Evolutionary conservation across 768 basidiomycete species (phyloP).

Genomic region (Tricholoma sp.): DNA sequence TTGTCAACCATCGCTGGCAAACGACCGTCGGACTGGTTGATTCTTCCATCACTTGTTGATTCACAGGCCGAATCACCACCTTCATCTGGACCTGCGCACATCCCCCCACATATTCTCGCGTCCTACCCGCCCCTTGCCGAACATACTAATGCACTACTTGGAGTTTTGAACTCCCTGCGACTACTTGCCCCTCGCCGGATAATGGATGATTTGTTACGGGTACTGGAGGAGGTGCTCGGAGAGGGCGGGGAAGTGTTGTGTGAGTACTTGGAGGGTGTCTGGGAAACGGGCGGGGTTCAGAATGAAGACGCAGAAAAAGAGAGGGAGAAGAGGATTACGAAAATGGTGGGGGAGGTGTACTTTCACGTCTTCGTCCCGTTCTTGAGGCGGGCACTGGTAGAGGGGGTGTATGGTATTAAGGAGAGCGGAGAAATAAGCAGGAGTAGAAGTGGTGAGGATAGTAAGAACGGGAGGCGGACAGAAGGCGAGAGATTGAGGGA

Average conservation of each 20-base stretch:
- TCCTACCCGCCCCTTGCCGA: slow-evolving; percentile 73
- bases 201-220: slow-evolving; percentile 39
- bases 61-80: slow-evolving; percentile 20
- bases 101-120: slow-evolving; percentile 67
- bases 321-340: slow-evolving; percentile 28
- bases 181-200: slow-evolving; percentile 69
- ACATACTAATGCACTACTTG: slow-evolving; percentile 66
- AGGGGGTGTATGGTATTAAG: slow-evolving; percentile 64
- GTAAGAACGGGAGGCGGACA: slow-evolving; percentile 15
- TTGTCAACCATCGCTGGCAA: background rate
- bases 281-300: background rate
- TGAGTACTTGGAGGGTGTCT: slow-evolving; percentile 31
- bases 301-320: slow-evolving; percentile 8
- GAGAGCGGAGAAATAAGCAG: background rate
- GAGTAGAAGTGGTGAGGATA: slow-evolving; percentile 14
- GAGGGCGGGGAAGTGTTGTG: slow-evolving; percentile 41
- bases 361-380: slow-evolving; percentile 65
- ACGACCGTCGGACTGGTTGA: slow-evolving; percentile 48
- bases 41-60: slow-evolving; percentile 28
- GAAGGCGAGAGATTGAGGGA: slow-evolving; percentile 32
- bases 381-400: slow-evolving; percentile 58
- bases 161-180: slow-evolving; percentile 74
- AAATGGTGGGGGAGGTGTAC: slow-evolving; percentile 53
- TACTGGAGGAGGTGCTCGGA: slow-evolving; percentile 50
- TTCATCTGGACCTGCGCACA: slow-evolving; percentile 39